phyloP scores from a whole-genome alignment of 2,329 filamentous ascomycete species.

The Ceratocystis ficicola region DNA sequence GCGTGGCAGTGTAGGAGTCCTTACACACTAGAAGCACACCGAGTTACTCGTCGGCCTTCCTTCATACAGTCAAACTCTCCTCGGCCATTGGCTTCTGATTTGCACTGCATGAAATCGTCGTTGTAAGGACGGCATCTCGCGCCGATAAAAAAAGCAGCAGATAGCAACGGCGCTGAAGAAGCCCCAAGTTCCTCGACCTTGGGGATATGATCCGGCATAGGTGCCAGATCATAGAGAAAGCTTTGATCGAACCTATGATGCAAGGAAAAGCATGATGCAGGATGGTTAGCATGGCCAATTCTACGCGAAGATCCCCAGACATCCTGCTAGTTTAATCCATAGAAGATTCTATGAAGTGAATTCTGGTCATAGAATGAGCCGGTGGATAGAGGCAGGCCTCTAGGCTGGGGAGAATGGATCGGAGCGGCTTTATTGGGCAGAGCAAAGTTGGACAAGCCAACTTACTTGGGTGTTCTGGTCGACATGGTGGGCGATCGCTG shows the following conservation, averaged over 20 bases:
- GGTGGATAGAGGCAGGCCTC: background rate
- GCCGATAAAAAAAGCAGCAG: constrained; percentile 92
- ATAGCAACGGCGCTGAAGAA: constrained; percentile 82
- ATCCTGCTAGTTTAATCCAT: background rate
- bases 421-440: background rate
- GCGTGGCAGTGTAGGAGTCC: constrained; percentile 31
- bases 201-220: constrained; percentile 82
- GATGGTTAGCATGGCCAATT: constrained; percentile 24
- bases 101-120: constrained; percentile 99
- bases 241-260: constrained; percentile 75
- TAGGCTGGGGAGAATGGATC: background rate
- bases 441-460: constrained; percentile 21
- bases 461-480: constrained; percentile 35
- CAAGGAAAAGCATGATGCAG: constrained; percentile 20
- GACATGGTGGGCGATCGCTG: constrained; percentile 30
- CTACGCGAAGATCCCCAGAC: constrained; percentile 23
- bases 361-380: too few species aligned
- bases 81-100: constrained; percentile 79
- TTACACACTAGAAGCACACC: constrained; percentile 93
- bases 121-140: constrained; percentile 91
- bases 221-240: constrained; percentile 88
- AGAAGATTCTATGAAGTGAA: background rate
- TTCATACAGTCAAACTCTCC: constrained; percentile 92
- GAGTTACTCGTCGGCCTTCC: constrained; percentile 90
- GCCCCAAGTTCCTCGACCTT: constrained; percentile 87